Percentiles rank a stretch among this genome's conserved stretches.
Evolutionary conservation across 176 grass and related monocot genomes (phyloP).

Genomic region (Phoenix roebelenii): DNA sequence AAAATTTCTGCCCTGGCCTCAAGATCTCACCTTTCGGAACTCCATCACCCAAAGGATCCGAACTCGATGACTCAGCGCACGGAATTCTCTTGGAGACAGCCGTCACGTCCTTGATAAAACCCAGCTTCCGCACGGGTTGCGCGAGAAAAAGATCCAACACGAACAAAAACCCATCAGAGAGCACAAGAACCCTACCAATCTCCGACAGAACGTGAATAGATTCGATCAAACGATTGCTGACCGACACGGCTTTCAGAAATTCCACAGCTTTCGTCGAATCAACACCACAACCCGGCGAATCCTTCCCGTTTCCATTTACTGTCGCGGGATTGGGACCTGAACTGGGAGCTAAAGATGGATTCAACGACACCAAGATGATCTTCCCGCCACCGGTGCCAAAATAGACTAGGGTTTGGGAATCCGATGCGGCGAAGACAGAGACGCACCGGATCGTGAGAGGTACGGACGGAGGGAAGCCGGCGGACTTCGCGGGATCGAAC

Average conservation of each 20-base stretch:
- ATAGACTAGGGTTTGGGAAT: slow-evolving; percentile 50
- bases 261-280: slow-evolving; percentile 15
- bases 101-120: slow-evolving; percentile 47
- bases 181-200: slow-evolving; percentile 53
- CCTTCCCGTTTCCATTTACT: neutral
- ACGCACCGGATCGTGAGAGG: slow-evolving; percentile 69
- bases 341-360: neutral
- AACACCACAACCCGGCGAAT: slow-evolving; percentile 12
- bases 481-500: slow-evolving; percentile 68
- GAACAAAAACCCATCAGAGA: slow-evolving; percentile 53
- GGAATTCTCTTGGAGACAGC: slow-evolving; percentile 37
- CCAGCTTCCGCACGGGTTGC: slow-evolving; percentile 59
- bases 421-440: slow-evolving; percentile 25
- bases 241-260: slow-evolving; percentile 53
- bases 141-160: slow-evolving; percentile 55
- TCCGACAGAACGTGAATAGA: slow-evolving; percentile 55
- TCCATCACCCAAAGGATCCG: slow-evolving; percentile 10
- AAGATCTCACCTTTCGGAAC: slow-evolving; percentile 19
- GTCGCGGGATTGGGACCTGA: too few species aligned
- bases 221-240: slow-evolving; percentile 35
- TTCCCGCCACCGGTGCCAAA: slow-evolving; percentile 87
- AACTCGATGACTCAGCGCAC: slow-evolving; percentile 8
- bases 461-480: slow-evolving; percentile 38
- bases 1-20: slow-evolving; percentile 17
- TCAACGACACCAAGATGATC: slow-evolving; percentile 51